Evolutionary conservation across 73 alveolate genomes (phyloP).

Genomic region (Vitrella brassicaformis): DNA sequence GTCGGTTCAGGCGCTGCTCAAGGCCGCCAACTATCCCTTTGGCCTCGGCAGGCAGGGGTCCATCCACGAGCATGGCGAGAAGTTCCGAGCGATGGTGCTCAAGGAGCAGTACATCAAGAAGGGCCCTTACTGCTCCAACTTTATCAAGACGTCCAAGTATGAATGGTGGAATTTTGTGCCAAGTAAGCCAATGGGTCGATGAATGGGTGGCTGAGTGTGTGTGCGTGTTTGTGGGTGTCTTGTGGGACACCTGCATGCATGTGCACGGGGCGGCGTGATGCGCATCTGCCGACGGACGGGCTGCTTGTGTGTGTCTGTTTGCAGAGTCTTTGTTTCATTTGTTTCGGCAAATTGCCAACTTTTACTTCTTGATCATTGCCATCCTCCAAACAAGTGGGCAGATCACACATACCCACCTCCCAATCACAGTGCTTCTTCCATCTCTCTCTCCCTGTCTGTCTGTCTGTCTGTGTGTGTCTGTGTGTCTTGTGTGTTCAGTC

Average conservation of each 20-base stretch:
- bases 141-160: not conserved
- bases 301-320: slow-evolving; percentile 37
- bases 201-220: too few species aligned
- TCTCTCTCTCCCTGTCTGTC: not conserved
- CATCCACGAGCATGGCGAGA: too few species aligned
- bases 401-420: not conserved
- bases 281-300: too few species aligned
- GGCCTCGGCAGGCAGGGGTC: too few species aligned
- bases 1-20: too few species aligned
- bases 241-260: not conserved
- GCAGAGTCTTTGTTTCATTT: slow-evolving; percentile 56
- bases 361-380: slow-evolving; percentile 67
- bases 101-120: not conserved
- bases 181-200: not conserved
- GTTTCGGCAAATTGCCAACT: slow-evolving; percentile 62
- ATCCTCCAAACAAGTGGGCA: slow-evolving; percentile 52
- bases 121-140: not conserved
- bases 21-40: too few species aligned
- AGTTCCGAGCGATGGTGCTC: not conserved
- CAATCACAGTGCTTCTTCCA: not conserved
- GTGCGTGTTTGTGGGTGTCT: too few species aligned
- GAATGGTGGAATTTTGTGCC: not conserved
- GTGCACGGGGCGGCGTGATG: not conserved
- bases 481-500: slow-evolving; percentile 12
- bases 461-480: too few species aligned